A percentile compares a stretch with the other conserved stretches of the same genome.
phyloP scores from a whole-genome alignment of 2,329 filamentous ascomycete genomes.

The Colletotrichum sp. region DNA sequence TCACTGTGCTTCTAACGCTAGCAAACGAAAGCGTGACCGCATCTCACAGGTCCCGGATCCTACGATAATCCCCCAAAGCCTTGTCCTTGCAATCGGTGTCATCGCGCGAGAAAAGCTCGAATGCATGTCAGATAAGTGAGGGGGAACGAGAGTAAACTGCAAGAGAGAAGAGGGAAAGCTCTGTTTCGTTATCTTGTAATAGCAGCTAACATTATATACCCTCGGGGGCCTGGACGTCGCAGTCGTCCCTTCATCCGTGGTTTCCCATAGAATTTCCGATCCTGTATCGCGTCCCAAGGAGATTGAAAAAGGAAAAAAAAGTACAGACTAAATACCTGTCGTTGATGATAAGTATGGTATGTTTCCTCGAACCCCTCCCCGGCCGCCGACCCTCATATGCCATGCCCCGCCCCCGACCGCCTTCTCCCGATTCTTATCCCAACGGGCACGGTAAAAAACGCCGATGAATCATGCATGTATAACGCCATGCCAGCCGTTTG shows the following conservation, averaged over 20 bases:
- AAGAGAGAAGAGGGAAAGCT: neutral
- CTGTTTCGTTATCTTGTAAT: constrained; percentile 10
- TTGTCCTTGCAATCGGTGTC: constrained; percentile 6
- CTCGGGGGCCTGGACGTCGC: neutral
- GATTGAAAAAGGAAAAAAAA: neutral
- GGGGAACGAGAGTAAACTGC: neutral
- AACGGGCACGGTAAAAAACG: constrained; percentile 6
- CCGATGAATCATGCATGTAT: constrained; percentile 17
- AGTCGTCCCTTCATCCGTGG: neutral
- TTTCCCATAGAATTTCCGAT: neutral
- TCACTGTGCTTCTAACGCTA: neutral
- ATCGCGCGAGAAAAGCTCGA: neutral
- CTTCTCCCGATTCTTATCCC: neutral
- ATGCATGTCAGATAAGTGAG: constrained; percentile 8
- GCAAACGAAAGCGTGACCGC: neutral
- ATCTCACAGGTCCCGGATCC: neutral
- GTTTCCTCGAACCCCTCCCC: neutral
- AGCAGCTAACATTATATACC: constrained; percentile 18
- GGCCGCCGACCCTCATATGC: constrained; percentile 5
- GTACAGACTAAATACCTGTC: constrained; percentile 9
- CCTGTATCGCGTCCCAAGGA: neutral
- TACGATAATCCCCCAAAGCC: neutral
- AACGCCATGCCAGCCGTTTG: constrained; percentile 5
- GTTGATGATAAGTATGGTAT: constrained; percentile 4
- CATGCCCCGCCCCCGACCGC: neutral